Base-by-base conservation (phyloP, 75 land plant species). In the Selaginella moellendorffii region DNA sequence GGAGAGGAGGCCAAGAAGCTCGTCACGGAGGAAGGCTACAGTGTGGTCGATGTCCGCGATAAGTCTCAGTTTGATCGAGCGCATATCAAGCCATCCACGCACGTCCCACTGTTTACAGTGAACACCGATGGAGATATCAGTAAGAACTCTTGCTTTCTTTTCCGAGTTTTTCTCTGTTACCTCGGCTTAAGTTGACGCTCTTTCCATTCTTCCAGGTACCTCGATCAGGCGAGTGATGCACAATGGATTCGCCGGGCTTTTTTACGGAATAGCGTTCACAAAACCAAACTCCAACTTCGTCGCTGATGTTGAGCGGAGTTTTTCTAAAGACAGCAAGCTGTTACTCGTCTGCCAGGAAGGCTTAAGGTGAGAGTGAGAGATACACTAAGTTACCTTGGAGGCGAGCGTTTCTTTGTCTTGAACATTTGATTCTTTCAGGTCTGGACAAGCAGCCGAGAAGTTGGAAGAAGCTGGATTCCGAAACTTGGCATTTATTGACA, bases 261-360 rank as follows among this genome's bases (percentile, higher is more conserved):
- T 92, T 66, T 92, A 76, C 72, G 97, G 97, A 24, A 19, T 88
- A 25, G 78, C 90, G 52, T 92, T 92, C 64, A 92, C 97, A 17
- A 92, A 92, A 72, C 75, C 59, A 24, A 92, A 92, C 65, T 80
- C 93, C 12, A 82, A 88, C 20, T 92, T 92, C 63, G 78, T 85
- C 51, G 68, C 77, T 52, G 68, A 79, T 19, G 82, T 92, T n/a
- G 75, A 83, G 75, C 65, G 70, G 65, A 64, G 79, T 75, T 85
- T 85, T 67, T 60, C 88, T 27, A 54, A 78, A 8, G 86, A 85
- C 27, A 83, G 79, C 28, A 85, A 83, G 65, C 26, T 88, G 23
- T 67, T 87, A 46, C 68, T 87, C 31, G 88, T 90, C n/a, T 90
- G 97, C 66, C 97, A 90, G 66, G 97, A 90, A 73, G 97, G 97